phyloP scores from a whole-genome alignment of 345 rosid species.

The Ceriops zippeliana region DNA sequence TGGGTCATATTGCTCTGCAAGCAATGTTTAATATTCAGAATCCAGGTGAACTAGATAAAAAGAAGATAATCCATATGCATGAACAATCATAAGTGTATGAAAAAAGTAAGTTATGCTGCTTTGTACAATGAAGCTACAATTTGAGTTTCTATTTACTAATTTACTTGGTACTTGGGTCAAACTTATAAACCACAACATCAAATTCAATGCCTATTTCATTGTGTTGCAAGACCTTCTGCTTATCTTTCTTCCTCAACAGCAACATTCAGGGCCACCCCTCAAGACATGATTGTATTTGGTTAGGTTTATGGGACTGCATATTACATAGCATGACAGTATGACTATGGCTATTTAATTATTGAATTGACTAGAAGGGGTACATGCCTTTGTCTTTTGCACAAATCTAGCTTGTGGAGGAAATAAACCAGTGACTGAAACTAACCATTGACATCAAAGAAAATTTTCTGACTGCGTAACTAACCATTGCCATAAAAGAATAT shows the following conservation, averaged over 20 bases:
- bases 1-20: conserved; percentile 85
- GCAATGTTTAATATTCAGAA: conserved; percentile 9
- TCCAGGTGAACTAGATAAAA: neutral
- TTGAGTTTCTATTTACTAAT: too few relatives aligned
- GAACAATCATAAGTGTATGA: neutral
- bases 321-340: neutral
- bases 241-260: neutral
- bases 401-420: neutral
- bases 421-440: conserved; percentile 15
- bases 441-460: conserved; percentile 98
- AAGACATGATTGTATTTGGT: neutral
- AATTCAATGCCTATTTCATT: too few relatives aligned
- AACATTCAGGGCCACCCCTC: neutral
- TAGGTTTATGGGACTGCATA: too few relatives aligned
- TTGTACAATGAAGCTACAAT: too few relatives aligned
- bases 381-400: neutral
- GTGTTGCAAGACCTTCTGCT: neutral
- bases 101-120: neutral
- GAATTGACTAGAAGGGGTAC: neutral
- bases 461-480: conserved; percentile 73
- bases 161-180: too few relatives aligned
- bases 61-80: too few relatives aligned
- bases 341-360: neutral
- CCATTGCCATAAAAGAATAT: conserved; percentile 97
- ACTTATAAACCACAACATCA: too few relatives aligned